Evolutionary conservation across 139 green algal genomes (phyloP).

Genomic region (Coelastrella sp.): DNA sequence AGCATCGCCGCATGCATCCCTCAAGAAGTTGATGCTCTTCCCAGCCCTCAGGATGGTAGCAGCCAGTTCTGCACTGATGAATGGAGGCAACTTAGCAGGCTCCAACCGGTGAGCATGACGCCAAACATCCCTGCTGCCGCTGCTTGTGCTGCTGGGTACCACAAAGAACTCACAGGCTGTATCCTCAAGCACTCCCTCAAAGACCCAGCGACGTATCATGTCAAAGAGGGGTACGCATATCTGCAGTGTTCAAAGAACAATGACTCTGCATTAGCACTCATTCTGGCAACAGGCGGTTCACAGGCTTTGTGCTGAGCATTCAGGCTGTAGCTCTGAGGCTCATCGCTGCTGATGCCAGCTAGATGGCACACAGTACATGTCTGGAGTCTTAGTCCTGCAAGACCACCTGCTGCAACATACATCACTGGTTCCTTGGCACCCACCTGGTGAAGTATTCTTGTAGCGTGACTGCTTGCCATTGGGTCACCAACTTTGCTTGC

Average conservation of each 20-base stretch:
- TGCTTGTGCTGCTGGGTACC: constrained; percentile 12
- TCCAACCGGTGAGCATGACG: constrained; percentile 72
- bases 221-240: constrained; percentile 87
- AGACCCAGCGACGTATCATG: constrained; percentile 88
- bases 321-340: too few species aligned
- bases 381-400: too few species aligned
- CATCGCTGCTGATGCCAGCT: too few species aligned
- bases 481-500: constrained; percentile 80
- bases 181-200: constrained; percentile 86
- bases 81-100: constrained; percentile 66
- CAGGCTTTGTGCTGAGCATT: too few species aligned
- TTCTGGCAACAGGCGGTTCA: too few species aligned
- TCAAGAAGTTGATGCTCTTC: constrained; percentile 95
- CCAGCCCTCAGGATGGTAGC: constrained; percentile 83
- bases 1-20: constrained; percentile 81
- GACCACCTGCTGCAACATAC: too few species aligned
- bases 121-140: constrained; percentile 65
- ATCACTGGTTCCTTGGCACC: too few species aligned
- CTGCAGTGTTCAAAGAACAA: too few species aligned
- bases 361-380: too few species aligned
- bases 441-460: constrained; percentile 73
- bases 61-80: constrained; percentile 71
- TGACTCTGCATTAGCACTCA: too few species aligned
- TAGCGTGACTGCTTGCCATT: constrained; percentile 64
- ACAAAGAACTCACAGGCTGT: constrained; percentile 90